Evolutionary conservation across 768 basidiomycete genomes (phyloP), one percentile per base, ranked within the genome.

Genomic region (Scleroderma bovista): DNA sequence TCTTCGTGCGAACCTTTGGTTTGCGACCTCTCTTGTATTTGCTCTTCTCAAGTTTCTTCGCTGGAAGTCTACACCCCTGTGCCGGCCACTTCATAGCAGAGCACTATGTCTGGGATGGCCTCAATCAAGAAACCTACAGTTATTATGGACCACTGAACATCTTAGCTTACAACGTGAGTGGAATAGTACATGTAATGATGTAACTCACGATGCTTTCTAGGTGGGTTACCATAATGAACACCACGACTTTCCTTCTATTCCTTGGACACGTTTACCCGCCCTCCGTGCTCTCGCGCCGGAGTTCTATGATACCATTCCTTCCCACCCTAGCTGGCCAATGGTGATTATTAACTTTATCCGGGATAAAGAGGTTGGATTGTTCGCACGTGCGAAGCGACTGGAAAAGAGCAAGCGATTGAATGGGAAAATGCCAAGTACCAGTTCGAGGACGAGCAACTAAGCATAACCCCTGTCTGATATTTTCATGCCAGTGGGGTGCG

Each of bases 201-300:
- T 48, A 16, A 60, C 22, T 36, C 19, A 13, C 20, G 9, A 8
- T 39, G 32, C 24, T 12, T 13, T 48, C 17, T 56, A 93, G 90
- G 91, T 97, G 57, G 96, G 96, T 34, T 98, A 97, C 64, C 96
- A 99, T 67, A 97, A 99, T 68, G 96, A 98, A 61, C 96, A 99
- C 69, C 96, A 99, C 69, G 96, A 99, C 70, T 98, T 99, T 69
- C 94, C 96, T 8, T 93, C 93, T 12, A 70, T 99, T 1, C 79
- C 96, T 1, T 99, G 96, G 96, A 97, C 94, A 16, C 83, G 88
- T 20, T 77, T 98, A 0, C 90, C 93, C 2, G 79, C 80, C 6
- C 80, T 99, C 19, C 83, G 84, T 26, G 76, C 77, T 2, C 76
- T 96, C 24, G 95, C 93, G 7, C 87, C 86, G 3, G 95, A 98